Evolutionary conservation across 257 asterid species (phyloP).

Genomic region (Penstemon barbatus): DNA sequence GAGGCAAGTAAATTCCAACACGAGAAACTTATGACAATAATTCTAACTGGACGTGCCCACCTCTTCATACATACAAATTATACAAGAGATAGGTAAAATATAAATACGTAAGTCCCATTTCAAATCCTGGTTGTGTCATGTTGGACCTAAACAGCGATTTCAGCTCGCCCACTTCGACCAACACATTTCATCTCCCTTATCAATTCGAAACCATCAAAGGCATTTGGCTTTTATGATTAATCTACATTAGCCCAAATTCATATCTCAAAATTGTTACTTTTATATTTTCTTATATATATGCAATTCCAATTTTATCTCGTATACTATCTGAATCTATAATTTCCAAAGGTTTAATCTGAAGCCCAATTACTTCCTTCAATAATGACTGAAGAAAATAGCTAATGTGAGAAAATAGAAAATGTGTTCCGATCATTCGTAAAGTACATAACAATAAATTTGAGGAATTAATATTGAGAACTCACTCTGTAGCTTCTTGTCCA

Average conservation of each 20-base stretch:
- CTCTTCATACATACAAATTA: background rate
- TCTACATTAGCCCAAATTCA: background rate
- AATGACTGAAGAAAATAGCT: background rate
- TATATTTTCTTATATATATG: no score
- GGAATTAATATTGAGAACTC: constrained; percentile 29
- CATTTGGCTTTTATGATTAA: background rate
- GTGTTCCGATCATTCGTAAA: no score
- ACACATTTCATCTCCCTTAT: no score
- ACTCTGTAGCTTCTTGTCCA: constrained; percentile 96
- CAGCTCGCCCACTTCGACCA: background rate
- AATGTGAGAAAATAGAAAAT: background rate
- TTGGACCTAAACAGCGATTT: background rate
- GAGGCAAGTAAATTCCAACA: background rate
- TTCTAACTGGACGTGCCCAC: background rate
- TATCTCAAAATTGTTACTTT: background rate
- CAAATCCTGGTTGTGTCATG: background rate
- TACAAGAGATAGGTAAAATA: no score
- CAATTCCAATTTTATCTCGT: no score
- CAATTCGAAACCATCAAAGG: no score
- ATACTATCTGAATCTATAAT: no score
- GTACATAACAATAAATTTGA: no score
- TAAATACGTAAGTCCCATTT: no score
- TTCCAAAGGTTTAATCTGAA: no score
- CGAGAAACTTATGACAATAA: background rate
- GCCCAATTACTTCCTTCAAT: background rate